Conservation (phyloP, 176 grass and related monocot genomes). For the Triticum aestivum region IWGSC_CS_RefSeq_v2.1 NC_057805.1:490970913-490971412, state of each 20-base stretch:
- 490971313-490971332: neutral
- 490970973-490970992: too few relatives aligned
- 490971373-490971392: neutral
- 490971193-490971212: neutral
- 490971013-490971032: too few relatives aligned
- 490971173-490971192: conserved; percentile 9
- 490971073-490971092: neutral
- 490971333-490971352: neutral
- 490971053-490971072: neutral
- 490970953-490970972: neutral
- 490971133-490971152: conserved; percentile 65
- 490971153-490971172: conserved; percentile 66
- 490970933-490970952: too few relatives aligned
- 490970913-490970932: conserved; percentile 64
- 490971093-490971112: conserved; percentile 86
- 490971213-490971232: neutral
- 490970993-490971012: too few relatives aligned
- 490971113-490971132: conserved; percentile 65
- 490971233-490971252: conserved; percentile 30
- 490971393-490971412: neutral
- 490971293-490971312: conserved; percentile 36
- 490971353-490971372: neutral
- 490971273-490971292: conserved; percentile 32
- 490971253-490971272: conserved; percentile 16
- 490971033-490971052: too few relatives aligned